A percentile compares a stretch with the other conserved stretches of the same genome.
Conservation (phyloP, 2,329 filamentous ascomycete genomes). For the Bertia moriformis region DNA sequence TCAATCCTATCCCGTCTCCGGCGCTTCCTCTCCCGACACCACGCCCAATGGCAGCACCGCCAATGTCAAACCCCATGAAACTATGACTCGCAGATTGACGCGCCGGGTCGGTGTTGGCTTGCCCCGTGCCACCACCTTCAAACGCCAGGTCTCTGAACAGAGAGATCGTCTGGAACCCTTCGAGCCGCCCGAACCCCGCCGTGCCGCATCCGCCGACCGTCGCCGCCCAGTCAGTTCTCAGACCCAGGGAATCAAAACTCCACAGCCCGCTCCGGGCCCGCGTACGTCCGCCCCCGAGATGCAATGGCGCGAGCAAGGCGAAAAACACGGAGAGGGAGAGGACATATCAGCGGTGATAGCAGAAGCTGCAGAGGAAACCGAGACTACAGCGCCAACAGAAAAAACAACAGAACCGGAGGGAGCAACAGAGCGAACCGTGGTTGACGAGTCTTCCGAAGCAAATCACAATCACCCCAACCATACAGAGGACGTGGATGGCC, state of each 20-base stretch:
- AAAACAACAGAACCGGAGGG: no score
- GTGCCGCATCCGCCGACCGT: constrained; percentile 62
- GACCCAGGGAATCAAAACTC: neutral
- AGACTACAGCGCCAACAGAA: no score
- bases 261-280: neutral
- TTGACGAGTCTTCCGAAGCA: neutral
- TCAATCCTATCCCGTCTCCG: neutral
- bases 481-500: neutral
- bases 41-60: neutral
- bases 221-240: constrained; percentile 26
- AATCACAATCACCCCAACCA: neutral
- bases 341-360: no score
- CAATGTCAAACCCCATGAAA: neutral
- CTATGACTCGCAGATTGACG: constrained; percentile 10
- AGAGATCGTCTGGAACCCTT: constrained; percentile 58
- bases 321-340: no score
- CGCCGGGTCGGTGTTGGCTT: constrained; percentile 63
- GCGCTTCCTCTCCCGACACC: neutral
- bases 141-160: constrained; percentile 68
- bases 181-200: constrained; percentile 38
- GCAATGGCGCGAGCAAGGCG: neutral
- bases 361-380: no score
- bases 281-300: neutral
- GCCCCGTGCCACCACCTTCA: constrained; percentile 65
- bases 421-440: neutral